These are phyloP conservation scores for Paecilomyces niveus DNA, from an alignment of 2,329 filamentous ascomycete genomes.

Conservation along the genomic window DNA sequence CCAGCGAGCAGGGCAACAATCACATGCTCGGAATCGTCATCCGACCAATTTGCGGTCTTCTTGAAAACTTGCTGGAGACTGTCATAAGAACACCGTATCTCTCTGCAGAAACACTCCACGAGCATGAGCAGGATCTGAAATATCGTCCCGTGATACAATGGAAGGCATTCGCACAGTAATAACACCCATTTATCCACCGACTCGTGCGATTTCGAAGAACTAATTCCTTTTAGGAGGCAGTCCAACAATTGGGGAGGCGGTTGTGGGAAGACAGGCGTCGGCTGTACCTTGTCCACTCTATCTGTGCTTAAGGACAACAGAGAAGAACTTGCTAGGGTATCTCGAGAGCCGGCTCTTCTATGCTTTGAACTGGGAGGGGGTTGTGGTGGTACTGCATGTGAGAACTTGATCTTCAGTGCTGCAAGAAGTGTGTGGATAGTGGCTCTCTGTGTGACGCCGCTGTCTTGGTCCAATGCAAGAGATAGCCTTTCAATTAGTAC, in stretches of 20 bases:
- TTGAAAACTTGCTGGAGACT: conserved; percentile 52
- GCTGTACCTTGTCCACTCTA: conserved; percentile 30
- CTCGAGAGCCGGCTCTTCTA: conserved; percentile 31
- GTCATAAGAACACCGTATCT: conserved; percentile 67
- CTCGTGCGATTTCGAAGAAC: conserved; percentile 63
- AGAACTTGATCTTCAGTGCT: conserved; percentile 57
- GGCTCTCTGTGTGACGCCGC: conserved; percentile 67
- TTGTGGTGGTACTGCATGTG: conserved; percentile 28
- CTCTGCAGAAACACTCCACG: conserved; percentile 78
- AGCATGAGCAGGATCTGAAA: conserved; percentile 87
- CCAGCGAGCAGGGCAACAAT: conserved; percentile 81
- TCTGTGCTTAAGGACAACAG: conserved; percentile 41
- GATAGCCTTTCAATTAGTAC: conserved; percentile 62
- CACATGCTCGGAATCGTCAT: conserved; percentile 51
- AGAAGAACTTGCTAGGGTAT: conserved; percentile 33
- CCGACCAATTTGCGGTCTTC: conserved; percentile 29
- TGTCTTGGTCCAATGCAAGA: conserved; percentile 53
- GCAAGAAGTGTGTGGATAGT: conserved; percentile 72
- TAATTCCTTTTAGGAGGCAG: conserved; percentile 74
- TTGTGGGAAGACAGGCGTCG: conserved; percentile 26
- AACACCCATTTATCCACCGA: conserved; percentile 88
- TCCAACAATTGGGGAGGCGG: conserved; percentile 64
- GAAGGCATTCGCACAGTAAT: conserved; percentile 75
- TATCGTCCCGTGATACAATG: conserved; percentile 74
- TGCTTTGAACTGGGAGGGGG: conserved; percentile 23